Evolutionary conservation across 2,329 filamentous ascomycete species (phyloP), one percentile per base, ranked within the genome.

Genomic region (Tolypocladium nubicola): DNA sequence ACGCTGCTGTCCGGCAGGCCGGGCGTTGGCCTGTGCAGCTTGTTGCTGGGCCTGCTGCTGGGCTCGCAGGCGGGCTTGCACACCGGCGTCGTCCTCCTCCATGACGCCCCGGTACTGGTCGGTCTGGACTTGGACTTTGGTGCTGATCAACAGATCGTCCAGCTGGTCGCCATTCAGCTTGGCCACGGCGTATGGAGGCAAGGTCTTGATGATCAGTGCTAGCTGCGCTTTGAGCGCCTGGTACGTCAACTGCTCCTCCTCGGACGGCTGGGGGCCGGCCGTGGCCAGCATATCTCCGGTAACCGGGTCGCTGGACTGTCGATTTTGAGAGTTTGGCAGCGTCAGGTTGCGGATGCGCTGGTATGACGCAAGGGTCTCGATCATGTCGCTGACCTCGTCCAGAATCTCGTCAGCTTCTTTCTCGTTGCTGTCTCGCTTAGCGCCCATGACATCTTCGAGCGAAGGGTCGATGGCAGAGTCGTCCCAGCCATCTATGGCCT

Each of bases 121-220:
- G 8, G 81, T 84, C 59, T 88, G 83, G 52, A 95, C 77, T 59
- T 90, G 75, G 23, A 96, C 81, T 67, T 85, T 90, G 52, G 85
- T 89, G 73, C 87, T 93, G 67, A 96, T 87, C 61, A 89, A 86
- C 53, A 96, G 76, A 58, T 91, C 88, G 37, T 86, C 87, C n/a
- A 96, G 74, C 69, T 91, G 88, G 67, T 95, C 88, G 11, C 90
- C 90, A 65, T 95, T 87, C 60, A 96, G 76, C 66, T 94, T 93
- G 7, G 91, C 86, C 30, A 96, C 88, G 1, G 88, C 89, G 67
- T 90, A 94, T 1, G 91, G 91, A 1, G 91, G 91, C 13, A 96
- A 74, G 43, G 81, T 84, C 62, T 87, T 80, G 59, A 96, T 81
- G 61, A 96, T 83, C 37, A 91, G 75, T 0, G 83, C 77, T 23